phyloP scores from a whole-genome alignment of 441 rosid genomes.

The Mallotus japonicus region DNA sequence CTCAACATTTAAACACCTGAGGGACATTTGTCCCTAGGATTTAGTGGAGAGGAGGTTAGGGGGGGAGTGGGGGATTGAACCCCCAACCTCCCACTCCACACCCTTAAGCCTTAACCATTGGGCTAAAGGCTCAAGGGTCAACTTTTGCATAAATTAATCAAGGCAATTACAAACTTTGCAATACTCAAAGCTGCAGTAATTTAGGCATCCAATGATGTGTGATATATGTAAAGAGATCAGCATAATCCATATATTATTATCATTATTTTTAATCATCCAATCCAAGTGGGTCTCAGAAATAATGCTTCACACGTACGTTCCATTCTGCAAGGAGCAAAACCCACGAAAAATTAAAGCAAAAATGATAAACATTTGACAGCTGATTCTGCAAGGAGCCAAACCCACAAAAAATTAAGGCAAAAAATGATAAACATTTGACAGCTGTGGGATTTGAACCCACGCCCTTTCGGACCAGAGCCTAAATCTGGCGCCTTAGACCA shows the following conservation, averaged over 20 bases:
- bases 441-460: constrained; percentile 99
- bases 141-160: constrained; percentile 13
- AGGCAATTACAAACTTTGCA: not conserved
- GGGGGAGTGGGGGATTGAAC: too few relatives aligned
- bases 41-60: too few relatives aligned
- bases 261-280: not conserved
- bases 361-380: constrained; percentile 39
- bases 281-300: not conserved
- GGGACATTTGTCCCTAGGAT: too few relatives aligned
- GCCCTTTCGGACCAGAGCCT: constrained; percentile 99
- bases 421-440: constrained; percentile 30
- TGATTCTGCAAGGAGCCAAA: constrained; percentile 24
- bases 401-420: not conserved
- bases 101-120: too few relatives aligned
- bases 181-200: constrained; percentile 21
- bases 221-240: not conserved
- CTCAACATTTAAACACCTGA: too few relatives aligned
- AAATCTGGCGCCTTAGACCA: constrained; percentile 99
- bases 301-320: constrained; percentile 14
- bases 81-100: too few relatives aligned
- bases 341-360: not conserved
- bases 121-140: too few relatives aligned
- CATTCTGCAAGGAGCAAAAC: not conserved
- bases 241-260: not conserved
- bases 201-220: constrained; percentile 27